A percentile compares a stretch with the other conserved stretches of the same genome.
These are phyloP conservation scores for Cardamine occulta DNA, from an alignment of 345 rosid genomes.

Conservation along the genomic window DNA sequence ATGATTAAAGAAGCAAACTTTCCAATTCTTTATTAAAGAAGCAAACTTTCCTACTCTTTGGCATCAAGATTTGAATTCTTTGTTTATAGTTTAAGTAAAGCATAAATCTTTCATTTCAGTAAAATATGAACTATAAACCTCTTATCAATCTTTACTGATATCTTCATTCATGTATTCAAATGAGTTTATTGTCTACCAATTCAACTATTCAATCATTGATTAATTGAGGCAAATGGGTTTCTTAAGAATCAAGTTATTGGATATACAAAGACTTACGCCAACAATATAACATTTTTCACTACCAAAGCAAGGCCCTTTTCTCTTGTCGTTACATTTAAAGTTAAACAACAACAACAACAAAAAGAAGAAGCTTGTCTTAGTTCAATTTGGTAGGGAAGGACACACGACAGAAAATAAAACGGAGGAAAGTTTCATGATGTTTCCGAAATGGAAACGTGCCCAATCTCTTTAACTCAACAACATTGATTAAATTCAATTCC, in stretches of 20 bases:
- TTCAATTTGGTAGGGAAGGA: background rate
- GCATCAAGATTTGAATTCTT: background rate
- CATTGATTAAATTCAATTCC: background rate
- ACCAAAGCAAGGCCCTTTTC: background rate
- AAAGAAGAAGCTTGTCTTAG: background rate
- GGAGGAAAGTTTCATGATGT: slow-evolving; percentile 5
- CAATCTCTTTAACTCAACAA: background rate
- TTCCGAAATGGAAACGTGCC: background rate
- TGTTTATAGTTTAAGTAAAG: background rate
- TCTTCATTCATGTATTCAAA: background rate
- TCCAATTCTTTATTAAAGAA: background rate
- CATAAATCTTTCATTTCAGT: background rate
- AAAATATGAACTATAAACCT: background rate
- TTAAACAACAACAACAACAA: background rate
- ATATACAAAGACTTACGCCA: background rate
- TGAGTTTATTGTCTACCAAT: background rate
- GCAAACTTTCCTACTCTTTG: background rate
- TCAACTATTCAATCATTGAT: background rate
- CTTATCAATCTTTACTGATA: background rate
- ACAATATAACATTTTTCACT: background rate
- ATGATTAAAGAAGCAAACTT: background rate
- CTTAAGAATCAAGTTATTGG: background rate
- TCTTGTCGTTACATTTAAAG: background rate
- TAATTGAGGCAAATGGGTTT: background rate
- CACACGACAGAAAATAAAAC: background rate